A percentile compares a stretch with the other conserved stretches of the same genome.
These are phyloP conservation scores for Spiraea crenata DNA, from an alignment of 331 rosid species.

Conservation along the genomic window DNA sequence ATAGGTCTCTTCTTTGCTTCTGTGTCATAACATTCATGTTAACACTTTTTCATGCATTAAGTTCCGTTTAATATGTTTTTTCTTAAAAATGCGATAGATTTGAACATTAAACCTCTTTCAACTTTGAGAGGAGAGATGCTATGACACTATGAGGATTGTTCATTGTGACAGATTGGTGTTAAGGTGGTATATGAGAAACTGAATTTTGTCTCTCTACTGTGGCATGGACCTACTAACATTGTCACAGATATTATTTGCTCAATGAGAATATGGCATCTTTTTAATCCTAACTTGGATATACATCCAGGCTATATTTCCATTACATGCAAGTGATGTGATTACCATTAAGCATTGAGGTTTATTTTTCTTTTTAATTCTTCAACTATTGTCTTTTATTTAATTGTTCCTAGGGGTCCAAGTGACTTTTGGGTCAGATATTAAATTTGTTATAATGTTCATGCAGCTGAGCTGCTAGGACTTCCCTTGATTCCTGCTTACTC, in stretches of 20 bases:
- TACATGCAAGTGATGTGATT: not conserved
- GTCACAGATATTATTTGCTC: too few species aligned
- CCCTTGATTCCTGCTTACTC: slow-evolving; percentile 77
- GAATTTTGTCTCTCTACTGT: too few species aligned
- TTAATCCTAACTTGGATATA: not conserved
- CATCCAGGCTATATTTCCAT: not conserved
- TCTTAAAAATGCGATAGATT: too few species aligned
- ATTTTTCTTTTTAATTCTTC: too few species aligned
- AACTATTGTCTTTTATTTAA: not conserved
- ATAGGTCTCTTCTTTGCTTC: slow-evolving; percentile 41
- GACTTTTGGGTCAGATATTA: not conserved
- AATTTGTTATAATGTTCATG: slow-evolving; percentile 11
- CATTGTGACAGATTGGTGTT: not conserved
- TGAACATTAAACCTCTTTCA: too few species aligned
- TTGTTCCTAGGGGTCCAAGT: not conserved
- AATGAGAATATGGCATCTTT: not conserved
- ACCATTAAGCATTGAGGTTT: too few species aligned
- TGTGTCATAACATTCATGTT: not conserved
- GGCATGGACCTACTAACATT: too few species aligned
- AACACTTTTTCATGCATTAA: not conserved
- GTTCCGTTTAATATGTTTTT: not conserved
- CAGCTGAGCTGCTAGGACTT: slow-evolving; percentile 84
- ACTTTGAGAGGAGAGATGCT: too few species aligned
- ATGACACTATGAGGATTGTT: not conserved
- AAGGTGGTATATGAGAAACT: too few species aligned